Evolutionary conservation across 2,329 filamentous ascomycete species (phyloP).

Genomic region (Claviceps arundinis): DNA sequence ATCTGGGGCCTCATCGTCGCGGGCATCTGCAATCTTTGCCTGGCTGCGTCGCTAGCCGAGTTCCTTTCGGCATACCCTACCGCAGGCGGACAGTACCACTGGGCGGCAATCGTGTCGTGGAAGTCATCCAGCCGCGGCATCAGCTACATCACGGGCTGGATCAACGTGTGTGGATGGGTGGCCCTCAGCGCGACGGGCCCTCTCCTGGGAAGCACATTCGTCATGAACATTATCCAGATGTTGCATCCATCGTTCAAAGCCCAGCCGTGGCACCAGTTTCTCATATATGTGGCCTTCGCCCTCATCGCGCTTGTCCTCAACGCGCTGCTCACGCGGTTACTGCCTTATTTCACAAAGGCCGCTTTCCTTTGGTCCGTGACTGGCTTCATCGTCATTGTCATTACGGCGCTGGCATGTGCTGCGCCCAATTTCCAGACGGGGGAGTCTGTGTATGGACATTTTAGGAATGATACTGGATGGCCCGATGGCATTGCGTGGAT

Average conservation of each 20-base stretch:
- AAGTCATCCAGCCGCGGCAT: conserved; percentile 46
- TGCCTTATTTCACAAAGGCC: conserved; percentile 53
- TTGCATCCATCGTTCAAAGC: conserved; percentile 43
- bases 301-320: conserved; percentile 50
- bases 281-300: conserved; percentile 56
- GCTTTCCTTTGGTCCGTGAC: conserved; percentile 59
- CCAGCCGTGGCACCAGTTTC: conserved; percentile 57
- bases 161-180: conserved; percentile 60
- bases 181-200: conserved; percentile 55
- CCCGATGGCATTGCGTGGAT: conserved; percentile 51
- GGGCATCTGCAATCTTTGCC: conserved; percentile 55
- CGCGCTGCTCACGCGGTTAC: conserved; percentile 39
- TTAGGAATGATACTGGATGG: conserved; percentile 58
- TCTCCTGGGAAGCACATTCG: conserved; percentile 52
- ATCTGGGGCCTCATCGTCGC: conserved; percentile 56
- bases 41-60: conserved; percentile 57
- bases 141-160: conserved; percentile 62
- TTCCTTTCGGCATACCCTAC: conserved; percentile 53
- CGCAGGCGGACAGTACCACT: conserved; percentile 55
- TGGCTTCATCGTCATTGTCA: conserved; percentile 57
- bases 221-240: conserved; percentile 51
- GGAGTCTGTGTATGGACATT: conserved; percentile 51
- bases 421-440: conserved; percentile 52
- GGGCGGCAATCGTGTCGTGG: conserved; percentile 54
- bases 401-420: conserved; percentile 53